Evolutionary conservation across 371 early-diverging fungal species (phyloP).

Genomic region (Mucor sp.): DNA sequence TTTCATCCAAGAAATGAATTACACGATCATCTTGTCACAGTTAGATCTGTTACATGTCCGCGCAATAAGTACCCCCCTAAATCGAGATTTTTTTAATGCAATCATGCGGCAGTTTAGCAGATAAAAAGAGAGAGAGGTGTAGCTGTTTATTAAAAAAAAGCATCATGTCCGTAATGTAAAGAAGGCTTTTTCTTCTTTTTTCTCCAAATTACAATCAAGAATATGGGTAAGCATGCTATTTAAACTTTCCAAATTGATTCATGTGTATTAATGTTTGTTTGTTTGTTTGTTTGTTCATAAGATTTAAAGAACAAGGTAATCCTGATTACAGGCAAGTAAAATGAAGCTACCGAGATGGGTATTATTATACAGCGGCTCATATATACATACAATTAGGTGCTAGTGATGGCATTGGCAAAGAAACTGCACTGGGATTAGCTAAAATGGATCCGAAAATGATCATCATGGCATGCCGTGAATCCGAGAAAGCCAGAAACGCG

Average conservation of each 20-base stretch:
- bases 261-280: not conserved
- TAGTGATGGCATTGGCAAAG: slow-evolving; percentile 29
- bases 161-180: no score
- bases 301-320: slow-evolving; percentile 1
- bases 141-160: no score
- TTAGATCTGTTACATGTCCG: no score
- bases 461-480: slow-evolving; percentile 24
- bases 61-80: no score
- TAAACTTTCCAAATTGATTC: not conserved
- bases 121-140: no score
- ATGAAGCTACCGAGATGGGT: not conserved
- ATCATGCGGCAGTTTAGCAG: no score
- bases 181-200: no score
- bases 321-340: slow-evolving; percentile 13
- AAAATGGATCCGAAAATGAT: slow-evolving; percentile 15
- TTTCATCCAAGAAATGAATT: no score
- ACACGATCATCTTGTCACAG: no score
- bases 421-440: slow-evolving; percentile 21
- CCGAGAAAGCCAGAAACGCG: slow-evolving; percentile 16
- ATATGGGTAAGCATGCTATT: not conserved
- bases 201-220: no score
- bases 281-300: not conserved
- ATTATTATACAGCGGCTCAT: not conserved
- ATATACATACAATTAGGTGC: slow-evolving; percentile 11
- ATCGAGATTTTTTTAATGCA: no score